These are phyloP conservation scores for Solanum medicagineum DNA, from an alignment of 257 asterid species.

Conservation along the genomic window DNA sequence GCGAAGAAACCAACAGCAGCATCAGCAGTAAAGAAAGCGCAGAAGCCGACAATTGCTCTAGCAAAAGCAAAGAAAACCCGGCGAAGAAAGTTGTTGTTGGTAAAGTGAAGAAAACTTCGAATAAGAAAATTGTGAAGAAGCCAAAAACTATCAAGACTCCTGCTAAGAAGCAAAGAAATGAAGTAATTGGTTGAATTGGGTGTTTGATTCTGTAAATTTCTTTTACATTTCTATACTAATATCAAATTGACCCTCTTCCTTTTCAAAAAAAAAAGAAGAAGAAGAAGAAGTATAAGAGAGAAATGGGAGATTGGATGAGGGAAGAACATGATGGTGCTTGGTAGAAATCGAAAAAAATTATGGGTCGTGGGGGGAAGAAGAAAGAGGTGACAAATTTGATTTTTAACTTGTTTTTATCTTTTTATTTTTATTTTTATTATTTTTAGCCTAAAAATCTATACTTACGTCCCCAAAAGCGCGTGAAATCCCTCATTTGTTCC, in stretches of 20 bases:
- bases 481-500: too few relatives aligned
- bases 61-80: constrained; percentile 4
- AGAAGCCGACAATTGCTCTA: not conserved
- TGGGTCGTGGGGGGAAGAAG: too few relatives aligned
- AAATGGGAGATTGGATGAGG: too few relatives aligned
- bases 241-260: not conserved
- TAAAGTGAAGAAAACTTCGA: not conserved
- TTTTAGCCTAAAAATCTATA: too few relatives aligned
- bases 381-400: too few relatives aligned
- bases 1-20: constrained; percentile 2
- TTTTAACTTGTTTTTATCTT: too few relatives aligned
- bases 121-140: not conserved
- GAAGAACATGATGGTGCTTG: too few relatives aligned
- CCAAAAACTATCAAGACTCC: not conserved
- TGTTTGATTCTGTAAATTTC: not conserved
- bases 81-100: not conserved
- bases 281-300: too few relatives aligned
- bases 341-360: too few relatives aligned
- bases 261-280: too few relatives aligned
- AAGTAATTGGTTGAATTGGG: not conserved
- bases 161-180: not conserved
- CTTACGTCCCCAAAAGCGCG: accelerated
- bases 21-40: not conserved
- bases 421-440: too few relatives aligned
- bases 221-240: not conserved